Evolutionary conservation across 148 eudicot genomes (phyloP), one percentile per base, ranked within the genome.

Genomic region (Drosera capensis): DNA sequence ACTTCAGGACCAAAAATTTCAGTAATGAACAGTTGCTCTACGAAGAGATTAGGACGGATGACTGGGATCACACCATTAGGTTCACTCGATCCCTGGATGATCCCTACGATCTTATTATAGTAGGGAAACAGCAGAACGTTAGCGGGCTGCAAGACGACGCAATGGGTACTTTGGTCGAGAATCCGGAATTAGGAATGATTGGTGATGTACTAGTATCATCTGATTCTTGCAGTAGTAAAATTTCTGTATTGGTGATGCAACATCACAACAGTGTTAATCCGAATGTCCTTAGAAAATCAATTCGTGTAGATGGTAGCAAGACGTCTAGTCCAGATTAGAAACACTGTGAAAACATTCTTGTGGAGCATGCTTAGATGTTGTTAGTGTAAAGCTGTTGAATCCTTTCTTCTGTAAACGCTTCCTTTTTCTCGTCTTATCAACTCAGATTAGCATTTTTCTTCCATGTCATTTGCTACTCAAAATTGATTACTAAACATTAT

Each of bases 111-210:
- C 46, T 58, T 9, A 37, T 65, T 11, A 44, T 58, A 14, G 21
- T 54, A 14, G 65, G 64, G 14, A 23, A 48, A 7, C 41, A 44
- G 1, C 65, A 53, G 34, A 56, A 65, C 19, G 48, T 23, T 20
- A 34, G 3, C 23, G 2, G 25, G 0, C 2, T 13, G 2, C 12
- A 1, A 16, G n/a, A n/a, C n/a, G n/a, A n/a, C n/a, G n/a, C n/a
- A n/a, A 14, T 54, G 24, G 24, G 24, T 20, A 41, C 43, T 5
- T 39, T 48, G 17, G 44, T 49, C 43, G 65, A 54, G 25, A 58
- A 37, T 38, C 70, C 70, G 2, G 70, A 65, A 26, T 24, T 65
- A n/a, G 70, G 70, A 3, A 19, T 35, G 3, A 29, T 65, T 6
- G 70, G 60, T 5, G 70, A 58, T 17, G 48, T 54, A 2, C 17